These are phyloP conservation scores for Mucor racemosus DNA, from an alignment of 371 early-diverging fungal species.

Conservation along the genomic window DNA sequence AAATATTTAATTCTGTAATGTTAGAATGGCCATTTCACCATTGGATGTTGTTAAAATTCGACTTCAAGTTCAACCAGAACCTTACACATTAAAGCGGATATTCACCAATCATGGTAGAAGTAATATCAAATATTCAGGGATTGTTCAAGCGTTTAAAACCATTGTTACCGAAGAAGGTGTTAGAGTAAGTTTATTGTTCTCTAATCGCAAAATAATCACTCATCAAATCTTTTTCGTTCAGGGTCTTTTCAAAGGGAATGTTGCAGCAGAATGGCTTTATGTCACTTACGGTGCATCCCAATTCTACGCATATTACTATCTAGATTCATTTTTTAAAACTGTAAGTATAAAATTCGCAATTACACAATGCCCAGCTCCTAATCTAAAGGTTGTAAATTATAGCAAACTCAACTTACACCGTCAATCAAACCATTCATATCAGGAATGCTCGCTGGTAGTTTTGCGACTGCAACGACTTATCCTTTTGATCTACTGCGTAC, in stretches of 20 bases:
- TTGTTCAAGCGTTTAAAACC: conserved; percentile 52
- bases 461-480: conserved; percentile 82
- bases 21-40: conserved; percentile 75
- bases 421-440: conserved; percentile 57
- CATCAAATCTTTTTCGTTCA: conserved; percentile 18
- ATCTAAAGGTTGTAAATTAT: neutral
- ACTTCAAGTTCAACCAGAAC: conserved; percentile 61
- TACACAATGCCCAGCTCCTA: neutral
- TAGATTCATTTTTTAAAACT: conserved; percentile 37
- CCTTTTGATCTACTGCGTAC: conserved; percentile 92
- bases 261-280: conserved; percentile 86
- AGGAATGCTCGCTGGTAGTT: conserved; percentile 75
- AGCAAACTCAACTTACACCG: conserved; percentile 28
- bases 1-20: no score
- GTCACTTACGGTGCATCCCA: conserved; percentile 87
- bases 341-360: conserved; percentile 8
- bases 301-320: conserved; percentile 70
- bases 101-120: neutral
- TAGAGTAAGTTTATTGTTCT: conserved; percentile 39
- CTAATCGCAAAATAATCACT: neutral
- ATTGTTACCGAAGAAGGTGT: conserved; percentile 71
- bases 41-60: conserved; percentile 92
- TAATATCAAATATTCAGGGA: conserved; percentile 54
- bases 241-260: conserved; percentile 91
- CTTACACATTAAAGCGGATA: conserved; percentile 7